Evolutionary conservation across 2,329 filamentous ascomycete genomes (phyloP), one percentile per base, ranked within the genome.

Genomic region (Pseudocercospora macadamiae): DNA sequence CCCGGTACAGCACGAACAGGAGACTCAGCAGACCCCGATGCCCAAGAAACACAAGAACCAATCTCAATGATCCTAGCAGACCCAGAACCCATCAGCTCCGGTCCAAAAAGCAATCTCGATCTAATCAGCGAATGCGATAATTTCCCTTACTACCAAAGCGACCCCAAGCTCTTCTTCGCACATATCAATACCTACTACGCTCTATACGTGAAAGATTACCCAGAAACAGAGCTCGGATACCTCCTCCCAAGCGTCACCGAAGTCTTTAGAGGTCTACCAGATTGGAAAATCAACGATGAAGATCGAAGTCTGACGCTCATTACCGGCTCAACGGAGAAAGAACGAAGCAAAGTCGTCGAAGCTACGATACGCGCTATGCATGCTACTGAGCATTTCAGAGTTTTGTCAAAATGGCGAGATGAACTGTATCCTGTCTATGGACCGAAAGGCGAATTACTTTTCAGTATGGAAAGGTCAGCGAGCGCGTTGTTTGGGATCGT

Each of bases 351-450:
- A 4, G 72, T 80, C 7, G 73, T 87, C 8, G 79, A 77, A 3
- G 75, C 79, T 44, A 87, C 92, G 3, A 81, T 88, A 32, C 71
- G 79, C 1, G 84, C 88, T 65, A 90, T 93, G 82, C 86, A 88
- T 16, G 78, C 83, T n/a, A 82, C 83, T n/a, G 78, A 82, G 5
- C 85, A 84, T 1, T 97, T 97, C 72, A 79, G 84, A 36, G 80
- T 96, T 0, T 81, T 97, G 14, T 79, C 79, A 16, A 89, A 89
- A 59, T 96, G 92, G 92, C 83, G 91, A 39, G 79, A 90, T 68
- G 92, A 96, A 75, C 76, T 86, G 14, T 96, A 91, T 78, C 88
- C 91, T 0, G 85, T 96, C 6, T 95, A 91, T 68, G 76, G 82
- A 12, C 82, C 77, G 8, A 68, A 83, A 28, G 80, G 82, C 30